Percentiles rank a stretch among this genome's conserved stretches.
Evolutionary conservation across 257 asterid genomes (phyloP).

Genomic region (Penstemon barbatus): DNA sequence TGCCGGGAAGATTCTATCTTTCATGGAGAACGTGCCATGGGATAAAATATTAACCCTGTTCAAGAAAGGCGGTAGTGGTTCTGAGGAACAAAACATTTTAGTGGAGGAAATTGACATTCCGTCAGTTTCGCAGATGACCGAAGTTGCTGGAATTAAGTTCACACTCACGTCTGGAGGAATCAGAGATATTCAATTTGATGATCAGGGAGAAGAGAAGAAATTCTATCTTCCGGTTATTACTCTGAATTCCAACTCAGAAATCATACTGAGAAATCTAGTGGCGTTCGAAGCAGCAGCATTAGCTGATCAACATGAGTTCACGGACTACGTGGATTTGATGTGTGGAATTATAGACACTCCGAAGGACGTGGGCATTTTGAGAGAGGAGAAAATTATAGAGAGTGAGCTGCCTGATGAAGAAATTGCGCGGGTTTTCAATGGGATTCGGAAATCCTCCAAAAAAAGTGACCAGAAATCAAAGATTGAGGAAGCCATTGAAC

Average conservation of each 20-base stretch:
- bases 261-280: constrained; percentile 50
- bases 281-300: constrained; percentile 48
- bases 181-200: constrained; percentile 33
- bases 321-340: constrained; percentile 56
- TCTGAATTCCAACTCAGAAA: constrained; percentile 40
- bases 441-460: constrained; percentile 38
- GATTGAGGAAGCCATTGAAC: constrained; percentile 41
- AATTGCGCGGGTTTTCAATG: constrained; percentile 41
- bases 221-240: constrained; percentile 49
- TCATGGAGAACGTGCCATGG: constrained; percentile 25
- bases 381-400: constrained; percentile 34
- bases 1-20: constrained; percentile 18
- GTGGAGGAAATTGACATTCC: constrained; percentile 39
- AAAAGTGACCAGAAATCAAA: constrained; percentile 25
- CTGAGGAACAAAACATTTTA: not conserved
- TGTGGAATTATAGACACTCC: constrained; percentile 46
- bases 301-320: constrained; percentile 27
- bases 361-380: constrained; percentile 45
- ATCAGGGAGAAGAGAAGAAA: constrained; percentile 10
- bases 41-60: constrained; percentile 4
- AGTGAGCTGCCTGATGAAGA: constrained; percentile 41
- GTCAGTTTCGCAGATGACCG: constrained; percentile 33
- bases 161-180: constrained; percentile 30
- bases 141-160: constrained; percentile 30
- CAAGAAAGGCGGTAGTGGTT: not conserved